A percentile compares a stretch with the other conserved stretches of the same genome.
Evolutionary conservation across 2,329 filamentous ascomycete species (phyloP).

Genomic region (Fusarium citri): DNA sequence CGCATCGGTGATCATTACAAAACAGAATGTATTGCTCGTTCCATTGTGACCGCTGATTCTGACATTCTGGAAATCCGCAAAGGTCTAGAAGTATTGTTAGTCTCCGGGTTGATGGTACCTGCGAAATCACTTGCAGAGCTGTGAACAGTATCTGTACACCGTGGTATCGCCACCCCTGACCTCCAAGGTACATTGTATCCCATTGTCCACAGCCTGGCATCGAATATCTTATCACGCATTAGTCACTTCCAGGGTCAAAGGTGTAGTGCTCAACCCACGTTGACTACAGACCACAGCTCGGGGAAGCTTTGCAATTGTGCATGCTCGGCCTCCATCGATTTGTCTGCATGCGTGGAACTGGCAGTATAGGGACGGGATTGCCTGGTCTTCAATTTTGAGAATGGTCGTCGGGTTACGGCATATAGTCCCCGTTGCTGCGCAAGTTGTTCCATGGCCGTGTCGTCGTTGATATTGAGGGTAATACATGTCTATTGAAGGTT

Average conservation of each 20-base stretch:
- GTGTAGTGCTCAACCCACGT: constrained; percentile 36
- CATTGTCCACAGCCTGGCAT: constrained; percentile 43
- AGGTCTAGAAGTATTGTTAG: constrained; percentile 42
- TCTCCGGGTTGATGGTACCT: no score
- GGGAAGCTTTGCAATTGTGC: constrained; percentile 39
- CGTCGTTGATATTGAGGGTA: background rate
- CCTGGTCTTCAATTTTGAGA: constrained; percentile 30
- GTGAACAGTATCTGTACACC: constrained; percentile 39
- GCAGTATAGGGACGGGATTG: constrained; percentile 39
- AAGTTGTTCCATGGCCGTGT: constrained; percentile 12
- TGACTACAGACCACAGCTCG: constrained; percentile 39
- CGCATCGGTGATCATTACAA: constrained; percentile 48
- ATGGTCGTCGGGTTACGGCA: constrained; percentile 34
- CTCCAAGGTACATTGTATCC: constrained; percentile 36
- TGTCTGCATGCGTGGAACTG: constrained; percentile 44
- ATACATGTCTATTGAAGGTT: constrained; percentile 11
- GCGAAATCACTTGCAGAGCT: constrained; percentile 38
- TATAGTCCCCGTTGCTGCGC: constrained; percentile 40
- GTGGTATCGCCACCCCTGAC: constrained; percentile 36
- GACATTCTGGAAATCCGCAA: constrained; percentile 44
- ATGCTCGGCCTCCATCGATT: constrained; percentile 39
- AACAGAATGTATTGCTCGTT: constrained; percentile 40
- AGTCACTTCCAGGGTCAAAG: background rate
- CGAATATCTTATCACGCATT: constrained; percentile 34
- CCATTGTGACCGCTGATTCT: constrained; percentile 32